These are phyloP conservation scores for Phytophthora nicotianae DNA, from an alignment of 352 stramenopile genomes.

Conservation along the genomic window DNA sequence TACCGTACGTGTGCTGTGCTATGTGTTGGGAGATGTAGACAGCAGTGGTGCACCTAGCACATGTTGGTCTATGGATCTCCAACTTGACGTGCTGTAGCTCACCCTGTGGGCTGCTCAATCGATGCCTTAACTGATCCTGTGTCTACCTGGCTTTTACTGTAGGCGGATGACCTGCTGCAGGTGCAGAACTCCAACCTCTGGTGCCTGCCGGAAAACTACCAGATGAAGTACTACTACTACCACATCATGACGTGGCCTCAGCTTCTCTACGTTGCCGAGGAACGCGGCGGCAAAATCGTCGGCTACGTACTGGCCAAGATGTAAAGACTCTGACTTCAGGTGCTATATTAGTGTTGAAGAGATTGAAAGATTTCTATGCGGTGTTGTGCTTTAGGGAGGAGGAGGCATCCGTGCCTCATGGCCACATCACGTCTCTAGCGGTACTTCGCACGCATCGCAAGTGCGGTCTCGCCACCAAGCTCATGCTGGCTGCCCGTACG, in stretches of 20 bases:
- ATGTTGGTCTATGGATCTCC: neutral
- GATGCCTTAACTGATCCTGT: slow-evolving; percentile 5
- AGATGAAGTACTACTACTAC: slow-evolving; percentile 99
- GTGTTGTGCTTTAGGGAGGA: slow-evolving; percentile 55
- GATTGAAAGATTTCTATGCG: slow-evolving; percentile 2
- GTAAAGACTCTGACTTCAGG: slow-evolving; percentile 53
- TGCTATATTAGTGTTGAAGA: neutral
- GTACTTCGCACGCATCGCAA: slow-evolving; percentile 98
- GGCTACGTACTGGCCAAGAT: slow-evolving; percentile 99
- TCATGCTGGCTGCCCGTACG: slow-evolving; percentile 95
- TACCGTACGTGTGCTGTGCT: slow-evolving; percentile 52
- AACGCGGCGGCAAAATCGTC: slow-evolving; percentile 98
- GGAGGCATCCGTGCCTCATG: slow-evolving; percentile 90
- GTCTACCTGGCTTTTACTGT: slow-evolving; percentile 5
- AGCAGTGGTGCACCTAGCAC: neutral
- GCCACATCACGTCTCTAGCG: slow-evolving; percentile 99
- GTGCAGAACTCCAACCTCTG: slow-evolving; percentile 99
- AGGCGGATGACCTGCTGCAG: slow-evolving; percentile 96
- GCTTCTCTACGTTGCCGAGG: slow-evolving; percentile 98
- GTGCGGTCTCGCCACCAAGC: slow-evolving; percentile 96
- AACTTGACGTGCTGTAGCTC: neutral
- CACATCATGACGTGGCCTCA: slow-evolving; percentile 99
- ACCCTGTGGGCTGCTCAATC: neutral
- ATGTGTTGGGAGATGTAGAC: neutral
- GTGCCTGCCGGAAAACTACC: slow-evolving; percentile 99